Evolutionary conservation across 1,284 basidiomycete species (phyloP).

Genomic region (Agroathelia rolfsii): DNA sequence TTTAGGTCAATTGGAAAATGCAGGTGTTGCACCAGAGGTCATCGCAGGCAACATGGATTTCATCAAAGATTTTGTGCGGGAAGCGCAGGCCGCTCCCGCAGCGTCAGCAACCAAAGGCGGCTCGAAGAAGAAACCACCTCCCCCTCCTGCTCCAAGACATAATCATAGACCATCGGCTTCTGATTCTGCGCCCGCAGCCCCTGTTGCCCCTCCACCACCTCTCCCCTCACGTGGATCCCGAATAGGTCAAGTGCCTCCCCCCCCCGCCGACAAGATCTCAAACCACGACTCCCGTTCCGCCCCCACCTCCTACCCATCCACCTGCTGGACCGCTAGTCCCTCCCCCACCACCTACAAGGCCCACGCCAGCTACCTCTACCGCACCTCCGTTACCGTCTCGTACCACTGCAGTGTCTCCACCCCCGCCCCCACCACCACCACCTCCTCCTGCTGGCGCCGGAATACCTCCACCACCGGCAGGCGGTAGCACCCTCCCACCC

Average conservation of each 20-base stretch:
- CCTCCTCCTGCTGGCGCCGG: too few species aligned
- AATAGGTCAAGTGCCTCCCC: slow-evolving; percentile 23
- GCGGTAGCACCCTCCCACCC: slow-evolving; percentile 14
- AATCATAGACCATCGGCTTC: too few species aligned
- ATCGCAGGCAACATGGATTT: slow-evolving; percentile 79
- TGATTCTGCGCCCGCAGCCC: too few species aligned
- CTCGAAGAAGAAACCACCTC: slow-evolving; percentile 44
- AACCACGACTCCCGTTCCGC: slow-evolving; percentile 19
- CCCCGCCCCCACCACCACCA: slow-evolving; percentile 25
- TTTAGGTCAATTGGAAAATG: slow-evolving; percentile 59
- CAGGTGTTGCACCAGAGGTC: slow-evolving; percentile 57
- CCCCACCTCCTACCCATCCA: slow-evolving; percentile 20
- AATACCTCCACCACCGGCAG: slow-evolving; percentile 23
- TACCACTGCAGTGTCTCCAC: slow-evolving; percentile 23
- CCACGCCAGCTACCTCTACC: slow-evolving; percentile 23
- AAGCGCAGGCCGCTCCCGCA: slow-evolving; percentile 32
- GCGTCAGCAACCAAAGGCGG: too few species aligned
- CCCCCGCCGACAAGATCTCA: slow-evolving; percentile 18
- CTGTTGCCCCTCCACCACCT: slow-evolving; percentile 21
- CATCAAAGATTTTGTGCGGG: slow-evolving; percentile 76
- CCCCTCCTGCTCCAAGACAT: slow-evolving; percentile 45
- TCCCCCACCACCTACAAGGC: slow-evolving; percentile 24
- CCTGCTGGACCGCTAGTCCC: slow-evolving; percentile 28
- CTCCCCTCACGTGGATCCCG: slow-evolving; percentile 24
- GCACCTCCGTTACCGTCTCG: slow-evolving; percentile 26